phyloP scores from a whole-genome alignment of 2,329 filamentous ascomycete species.

The Fusarium sp. region DNA sequence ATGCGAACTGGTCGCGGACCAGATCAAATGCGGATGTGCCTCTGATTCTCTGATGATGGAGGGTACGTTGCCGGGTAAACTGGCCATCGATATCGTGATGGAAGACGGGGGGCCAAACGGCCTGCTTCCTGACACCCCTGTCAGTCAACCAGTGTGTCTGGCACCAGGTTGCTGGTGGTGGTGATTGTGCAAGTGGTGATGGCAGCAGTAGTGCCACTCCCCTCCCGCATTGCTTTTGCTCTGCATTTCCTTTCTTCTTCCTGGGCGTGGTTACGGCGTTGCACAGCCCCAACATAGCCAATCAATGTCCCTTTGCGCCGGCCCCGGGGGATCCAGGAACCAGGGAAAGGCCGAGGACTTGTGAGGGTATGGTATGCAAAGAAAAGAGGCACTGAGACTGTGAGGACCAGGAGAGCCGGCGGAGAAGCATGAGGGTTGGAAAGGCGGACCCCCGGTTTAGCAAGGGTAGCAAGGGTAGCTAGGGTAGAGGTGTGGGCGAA shows the following conservation, averaged over 20 bases:
- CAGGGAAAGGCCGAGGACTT: conserved; percentile 30
- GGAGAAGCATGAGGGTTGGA: conserved; percentile 27
- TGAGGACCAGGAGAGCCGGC: conserved; percentile 26
- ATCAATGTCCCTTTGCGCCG: conserved; percentile 22
- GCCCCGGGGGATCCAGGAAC: conserved; percentile 32
- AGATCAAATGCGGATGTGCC: conserved; percentile 13
- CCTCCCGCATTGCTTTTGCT: conserved; percentile 31
- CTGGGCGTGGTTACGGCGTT: conserved; percentile 20
- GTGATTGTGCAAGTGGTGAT: conserved; percentile 20
- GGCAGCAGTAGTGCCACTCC: conserved; percentile 11
- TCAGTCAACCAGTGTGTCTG: conserved; percentile 32
- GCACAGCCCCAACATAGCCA: conserved; percentile 21
- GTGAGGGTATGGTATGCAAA: conserved; percentile 15
- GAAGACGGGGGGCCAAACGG: conserved; percentile 31
- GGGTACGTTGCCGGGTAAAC: conserved; percentile 24
- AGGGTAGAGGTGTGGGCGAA: conserved; percentile 39
- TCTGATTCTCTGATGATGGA: conserved; percentile 17
- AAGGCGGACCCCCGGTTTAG: conserved; percentile 21
- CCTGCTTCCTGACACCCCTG: conserved; percentile 30
- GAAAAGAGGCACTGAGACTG: neutral
- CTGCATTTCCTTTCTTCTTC: conserved; percentile 18
- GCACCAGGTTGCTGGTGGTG: conserved; percentile 25
- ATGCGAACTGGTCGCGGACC: conserved; percentile 19
- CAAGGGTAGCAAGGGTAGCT: conserved; percentile 14
- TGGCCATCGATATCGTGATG: conserved; percentile 33